Conservation (phyloP, 2,329 filamentous ascomycete genomes). For the Beauveria asiatica region DNA sequence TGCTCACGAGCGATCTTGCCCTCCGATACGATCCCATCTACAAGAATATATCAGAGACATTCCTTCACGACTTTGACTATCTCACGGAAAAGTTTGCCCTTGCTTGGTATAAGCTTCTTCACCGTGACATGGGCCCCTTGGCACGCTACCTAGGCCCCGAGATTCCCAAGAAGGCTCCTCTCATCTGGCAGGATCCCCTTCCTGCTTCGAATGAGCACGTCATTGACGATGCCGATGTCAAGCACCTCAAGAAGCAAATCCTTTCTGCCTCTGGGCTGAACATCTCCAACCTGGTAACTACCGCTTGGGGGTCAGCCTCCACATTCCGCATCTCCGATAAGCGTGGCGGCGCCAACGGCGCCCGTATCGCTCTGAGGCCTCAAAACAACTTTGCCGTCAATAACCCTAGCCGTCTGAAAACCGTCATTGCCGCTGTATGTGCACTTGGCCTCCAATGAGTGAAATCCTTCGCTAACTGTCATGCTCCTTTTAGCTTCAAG, state of each 20-base stretch:
- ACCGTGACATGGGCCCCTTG: constrained; percentile 70
- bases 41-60: constrained; percentile 66
- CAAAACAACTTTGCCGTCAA: constrained; percentile 67
- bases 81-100: constrained; percentile 60
- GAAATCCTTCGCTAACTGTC: not conserved
- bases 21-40: constrained; percentile 64
- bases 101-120: constrained; percentile 78
- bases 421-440: constrained; percentile 55
- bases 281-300: constrained; percentile 52
- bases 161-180: constrained; percentile 54
- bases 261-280: constrained; percentile 49
- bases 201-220: constrained; percentile 48
- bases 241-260: constrained; percentile 60
- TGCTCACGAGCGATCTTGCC: constrained; percentile 68
- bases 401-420: constrained; percentile 57
- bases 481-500: not conserved
- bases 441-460: constrained; percentile 28
- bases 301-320: constrained; percentile 62
- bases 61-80: constrained; percentile 59
- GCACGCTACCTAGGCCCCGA: constrained; percentile 67
- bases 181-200: constrained; percentile 68
- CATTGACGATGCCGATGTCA: constrained; percentile 52
- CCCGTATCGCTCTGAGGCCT: constrained; percentile 64
- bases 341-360: constrained; percentile 75
- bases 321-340: constrained; percentile 71